Base-by-base conservation (phyloP, 2,329 filamentous ascomycete species). In the Diatrype stigma region DNA sequence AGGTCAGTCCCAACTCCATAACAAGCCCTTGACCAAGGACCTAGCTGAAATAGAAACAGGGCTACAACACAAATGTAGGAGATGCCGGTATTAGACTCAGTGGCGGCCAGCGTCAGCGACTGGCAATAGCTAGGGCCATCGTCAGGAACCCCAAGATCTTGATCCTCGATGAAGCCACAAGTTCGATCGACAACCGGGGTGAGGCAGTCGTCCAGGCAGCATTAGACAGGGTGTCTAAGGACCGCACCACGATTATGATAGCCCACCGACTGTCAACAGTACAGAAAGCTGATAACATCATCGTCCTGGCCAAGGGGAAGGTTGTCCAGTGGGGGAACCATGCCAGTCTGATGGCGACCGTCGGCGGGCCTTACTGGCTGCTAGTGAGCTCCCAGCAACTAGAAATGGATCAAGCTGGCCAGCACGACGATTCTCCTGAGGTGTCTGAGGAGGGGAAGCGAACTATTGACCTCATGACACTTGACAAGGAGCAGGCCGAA, bases 271-370 rank as follows among this genome's bases (percentile, higher is more conserved):
- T 84, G 0, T 81, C 79, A 26, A 83, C 84, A 0, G 68, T 76
- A 32, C 69, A 71, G 47, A 68, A 68, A 30, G 70, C 71, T 0
- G 67, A 72, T 50, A 69, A 70, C 30, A 72, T 73, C n/a, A 66
- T 72, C 5, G 70, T 73, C 17, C 64, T 73, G 48, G 60, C 65
- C 12, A 67, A 86, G 60, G 90, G 90, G 2, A 72, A 78, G 47
- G 80, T 90, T 0, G 77, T 86, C 7, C 89, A 96, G 65, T 76
- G 85, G 61, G 90, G 90, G 0, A 90, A 80, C 0, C 90, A 96
- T 56, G 81, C 90, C 11, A 79, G 80, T 45, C 77, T 96, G 0
- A 75, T 95, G 19, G 67, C 73, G 1, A 70, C 76, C 19, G 72
- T 82, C 6, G 74, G 74, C 2, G 82, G 87, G 0, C 75, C 87